Evolutionary conservation across 306 rosid genomes (phyloP), one percentile per base, ranked within the genome.

Genomic region (Trifolium fragiferum): DNA sequence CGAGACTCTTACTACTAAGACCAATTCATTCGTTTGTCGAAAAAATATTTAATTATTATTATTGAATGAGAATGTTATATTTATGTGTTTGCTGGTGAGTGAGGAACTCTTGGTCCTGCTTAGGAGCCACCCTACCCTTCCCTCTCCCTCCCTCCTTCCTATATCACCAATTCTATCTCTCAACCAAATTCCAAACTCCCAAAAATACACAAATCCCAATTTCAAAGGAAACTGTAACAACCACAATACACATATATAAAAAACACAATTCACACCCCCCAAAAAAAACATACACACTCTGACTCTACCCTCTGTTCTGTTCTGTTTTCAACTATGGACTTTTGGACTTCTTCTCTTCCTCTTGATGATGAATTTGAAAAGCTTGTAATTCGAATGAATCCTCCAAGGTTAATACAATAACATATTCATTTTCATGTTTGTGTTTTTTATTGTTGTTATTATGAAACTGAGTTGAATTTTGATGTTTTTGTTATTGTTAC

Each of bases 311-410:
- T 19, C 59, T 53, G 59, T 53, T 53, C 71, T 60, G 59, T 44
- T 37, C 30, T 55, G 47, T 59, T 16, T 46, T 37, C 3, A 20
- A 54, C 70, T 23, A 90, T 94, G 99, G 95, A 94, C 87, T 90
- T 79, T 80, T 92, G 96, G 96, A 82, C 88, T 41, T 77, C 89
- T 72, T 77, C 93, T 66, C 76, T 82, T 19, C 81, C 88, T 13
- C 65, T 81, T 27, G 92, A 83, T 21, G 91, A 90, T 61, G 99
- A 94, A 84, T 94, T 84, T 64, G 80, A 84, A 92, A 94, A 94
- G 86, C 97, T 94, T 15, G 86, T 90, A 61, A 77, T 86, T 68
- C 82, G 99, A 73, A 89, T 94, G 88, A 94, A 94, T 75, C 97
- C 99, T 15, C 99, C 99, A 33, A 94, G 92, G 99, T 92, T 41